Evolutionary conservation across 106 monocot genomes (phyloP), one percentile per base, ranked within the genome.

Genomic region (Dendrobium catenatum): DNA sequence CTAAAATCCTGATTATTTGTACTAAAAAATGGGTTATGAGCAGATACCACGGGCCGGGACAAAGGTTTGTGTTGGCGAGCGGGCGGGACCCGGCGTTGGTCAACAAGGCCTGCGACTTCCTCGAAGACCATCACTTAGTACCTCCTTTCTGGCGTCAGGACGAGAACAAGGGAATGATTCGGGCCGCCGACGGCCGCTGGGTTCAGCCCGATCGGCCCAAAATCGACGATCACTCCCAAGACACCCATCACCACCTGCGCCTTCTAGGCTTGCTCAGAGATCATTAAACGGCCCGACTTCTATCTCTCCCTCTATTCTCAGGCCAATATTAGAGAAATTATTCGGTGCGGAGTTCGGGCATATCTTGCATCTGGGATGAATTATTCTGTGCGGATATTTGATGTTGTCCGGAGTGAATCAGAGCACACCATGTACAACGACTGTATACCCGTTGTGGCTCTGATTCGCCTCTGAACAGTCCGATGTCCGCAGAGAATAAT

Each of bases 61-160:
- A 84, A 86, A 79, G 81, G 61, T 89, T 89, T 43, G 79, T 83
- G 73, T 80, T 83, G 64, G 88, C 85, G n/a, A 91, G 83, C 22
- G 82, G 86, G 48, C 81, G 95, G 78, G 95, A 95, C 79, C 93
- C 89, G 0, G 95, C 95, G 20, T 54, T 95, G 56, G 89, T 95
- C 81, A 95, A 95, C 93, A 95, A 95, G 83, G 85, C 88, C 0
- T 77, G 85, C 73, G 89, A 91, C 61, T 93, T 95, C 78, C 87
- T 95, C 15, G 86, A 88, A 73, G 91, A 89, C n/a, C 88, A 91
- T 51, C 88, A 87, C 82, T n/a, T 88, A 81, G 90, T 96, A 19
- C 96, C 96, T 1, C 93, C 93, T 0, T 64, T 48, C 74, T 96
- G 96, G 96, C 37, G 91, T 76, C 96, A 96, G 87, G 88, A 88